Conservation (phyloP, 306 rosid species). For the peach (Prunus persica) region DNA sequence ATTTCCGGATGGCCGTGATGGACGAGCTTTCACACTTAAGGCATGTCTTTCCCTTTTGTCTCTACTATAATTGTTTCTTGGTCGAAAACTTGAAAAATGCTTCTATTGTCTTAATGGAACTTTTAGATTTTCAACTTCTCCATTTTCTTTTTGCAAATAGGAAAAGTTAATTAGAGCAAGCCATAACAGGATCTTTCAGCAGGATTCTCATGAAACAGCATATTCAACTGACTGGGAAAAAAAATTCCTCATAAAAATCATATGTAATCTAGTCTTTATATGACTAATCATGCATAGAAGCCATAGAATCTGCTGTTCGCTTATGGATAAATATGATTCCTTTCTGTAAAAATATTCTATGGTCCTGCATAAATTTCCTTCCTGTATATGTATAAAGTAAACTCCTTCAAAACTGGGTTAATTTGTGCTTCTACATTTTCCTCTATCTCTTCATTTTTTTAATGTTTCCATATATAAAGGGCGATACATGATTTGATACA, state of each 20-base stretch:
- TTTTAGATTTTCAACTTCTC: not conserved
- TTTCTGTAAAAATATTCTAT: not conserved
- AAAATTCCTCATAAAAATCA: not conserved
- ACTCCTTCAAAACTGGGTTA: too few species aligned
- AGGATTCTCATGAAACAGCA: not conserved
- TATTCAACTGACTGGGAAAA: not conserved
- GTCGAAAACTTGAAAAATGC: not conserved
- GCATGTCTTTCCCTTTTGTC: slow-evolving; percentile 32
- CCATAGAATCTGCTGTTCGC: not conserved
- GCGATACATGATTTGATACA: not conserved
- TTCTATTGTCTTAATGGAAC: not conserved
- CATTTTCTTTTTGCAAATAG: not conserved
- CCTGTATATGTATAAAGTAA: not conserved
- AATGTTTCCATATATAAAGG: not conserved
- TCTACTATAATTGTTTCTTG: not conserved
- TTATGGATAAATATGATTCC: not conserved
- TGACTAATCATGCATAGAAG: not conserved
- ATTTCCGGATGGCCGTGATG: slow-evolving; percentile 96
- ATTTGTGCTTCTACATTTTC: too few species aligned
- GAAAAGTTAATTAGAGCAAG: not conserved
- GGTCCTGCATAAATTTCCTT: not conserved
- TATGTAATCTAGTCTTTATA: too few species aligned
- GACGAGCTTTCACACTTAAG: slow-evolving; percentile 95
- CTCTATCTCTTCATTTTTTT: too few species aligned
- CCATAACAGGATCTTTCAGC: not conserved